phyloP scores from a whole-genome alignment of 1,284 basidiomycete genomes.

The Rhodotorula mucilaginosa region DNA sequence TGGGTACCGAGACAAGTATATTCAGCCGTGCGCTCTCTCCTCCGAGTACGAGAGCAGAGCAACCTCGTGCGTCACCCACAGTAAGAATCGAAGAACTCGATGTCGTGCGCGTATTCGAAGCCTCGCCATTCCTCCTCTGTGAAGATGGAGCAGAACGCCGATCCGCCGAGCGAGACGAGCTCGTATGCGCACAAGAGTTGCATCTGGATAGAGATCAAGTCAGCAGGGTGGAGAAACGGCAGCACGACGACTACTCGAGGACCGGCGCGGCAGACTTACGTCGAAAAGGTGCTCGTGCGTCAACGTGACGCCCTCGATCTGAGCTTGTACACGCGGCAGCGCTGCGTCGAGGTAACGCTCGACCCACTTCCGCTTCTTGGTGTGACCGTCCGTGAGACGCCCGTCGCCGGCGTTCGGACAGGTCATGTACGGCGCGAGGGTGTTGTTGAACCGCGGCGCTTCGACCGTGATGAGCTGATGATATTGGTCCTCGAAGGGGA shows the following conservation, averaged over 20 bases:
- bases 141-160: conserved; percentile 58
- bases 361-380: conserved; percentile 26
- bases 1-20: neutral
- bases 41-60: neutral
- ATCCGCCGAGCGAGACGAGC: conserved; percentile 55
- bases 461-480: conserved; percentile 44
- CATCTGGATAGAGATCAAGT: conserved; percentile 36
- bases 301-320: conserved; percentile 62
- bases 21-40: neutral
- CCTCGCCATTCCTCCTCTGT: conserved; percentile 66
- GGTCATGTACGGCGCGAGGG: conserved; percentile 49
- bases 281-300: conserved; percentile 63
- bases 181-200: conserved; percentile 60
- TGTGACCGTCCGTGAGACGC: conserved; percentile 11
- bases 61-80: conserved; percentile 37
- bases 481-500: conserved; percentile 52
- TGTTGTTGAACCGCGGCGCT: conserved; percentile 50
- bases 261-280: conserved; percentile 11
- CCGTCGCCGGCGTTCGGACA: conserved; percentile 28
- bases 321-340: conserved; percentile 59
- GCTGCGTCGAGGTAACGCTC: conserved; percentile 68
- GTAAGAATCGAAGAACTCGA: conserved; percentile 52
- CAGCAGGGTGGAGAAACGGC: conserved; percentile 63
- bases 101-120: conserved; percentile 58
- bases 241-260: conserved; percentile 53